Conservation (phyloP, 2,329 filamentous ascomycete species). For the Akanthomyces dipterigenus region DNA sequence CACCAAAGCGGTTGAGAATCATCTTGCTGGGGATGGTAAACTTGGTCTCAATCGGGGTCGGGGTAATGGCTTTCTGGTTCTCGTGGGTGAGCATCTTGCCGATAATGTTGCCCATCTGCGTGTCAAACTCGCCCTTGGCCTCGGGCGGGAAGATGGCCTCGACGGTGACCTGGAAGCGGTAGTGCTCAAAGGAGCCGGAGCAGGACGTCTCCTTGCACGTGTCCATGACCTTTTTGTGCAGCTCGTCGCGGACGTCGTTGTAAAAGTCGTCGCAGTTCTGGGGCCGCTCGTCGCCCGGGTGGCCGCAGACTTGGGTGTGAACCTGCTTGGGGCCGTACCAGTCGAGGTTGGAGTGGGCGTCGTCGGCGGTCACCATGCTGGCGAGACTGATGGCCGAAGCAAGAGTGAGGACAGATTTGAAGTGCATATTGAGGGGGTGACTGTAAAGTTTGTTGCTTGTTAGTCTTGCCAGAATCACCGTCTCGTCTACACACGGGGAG, state of each 20-base stretch:
- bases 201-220: conserved; percentile 11
- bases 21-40: conserved; percentile 13
- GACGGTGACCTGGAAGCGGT: conserved; percentile 7
- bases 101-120: conserved; percentile 11
- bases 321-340: conserved; percentile 11
- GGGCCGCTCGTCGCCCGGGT: conserved; percentile 10
- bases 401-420: not conserved
- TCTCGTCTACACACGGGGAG: not conserved
- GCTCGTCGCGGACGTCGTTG: conserved; percentile 10
- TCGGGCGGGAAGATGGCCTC: conserved; percentile 13
- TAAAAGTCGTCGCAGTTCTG: conserved; percentile 13
- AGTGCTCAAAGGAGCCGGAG: conserved; percentile 13
- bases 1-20: conserved; percentile 14
- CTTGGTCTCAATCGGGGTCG: conserved; percentile 11
- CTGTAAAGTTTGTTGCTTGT: not conserved
- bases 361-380: not conserved
- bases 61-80: conserved; percentile 11
- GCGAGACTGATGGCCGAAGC: conserved; percentile 4
- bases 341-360: conserved; percentile 13
- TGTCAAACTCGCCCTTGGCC: conserved; percentile 13
- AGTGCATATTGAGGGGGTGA: not conserved
- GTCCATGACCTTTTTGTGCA: conserved; percentile 12
- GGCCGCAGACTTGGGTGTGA: conserved; percentile 12
- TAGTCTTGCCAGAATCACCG: not conserved
- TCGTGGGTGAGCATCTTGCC: conserved; percentile 12